Evolutionary conservation across 805 yeast species (phyloP).

Genomic region (Spathaspora gorwiae): DNA sequence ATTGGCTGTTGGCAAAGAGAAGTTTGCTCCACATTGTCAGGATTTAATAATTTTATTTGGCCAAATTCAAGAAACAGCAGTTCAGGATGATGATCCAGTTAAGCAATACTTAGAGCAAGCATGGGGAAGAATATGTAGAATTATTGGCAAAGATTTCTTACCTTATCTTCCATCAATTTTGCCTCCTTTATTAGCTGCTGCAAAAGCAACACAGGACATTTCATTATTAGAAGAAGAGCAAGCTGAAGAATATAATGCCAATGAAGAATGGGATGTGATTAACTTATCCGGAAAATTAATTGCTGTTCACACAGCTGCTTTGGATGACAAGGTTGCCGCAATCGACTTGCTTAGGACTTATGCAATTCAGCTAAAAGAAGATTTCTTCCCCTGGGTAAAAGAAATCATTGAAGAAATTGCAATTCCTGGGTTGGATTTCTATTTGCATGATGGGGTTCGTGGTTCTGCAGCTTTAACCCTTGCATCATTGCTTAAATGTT

Average conservation of each 20-base stretch:
- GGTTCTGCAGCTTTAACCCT: slow-evolving; percentile 83
- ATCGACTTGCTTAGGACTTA: slow-evolving; percentile 82
- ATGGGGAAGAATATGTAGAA: slow-evolving; percentile 90
- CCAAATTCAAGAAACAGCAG: slow-evolving; percentile 56
- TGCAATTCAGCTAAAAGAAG: slow-evolving; percentile 77
- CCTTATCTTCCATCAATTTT: slow-evolving; percentile 80
- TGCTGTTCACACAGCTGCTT: slow-evolving; percentile 90
- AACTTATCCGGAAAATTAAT: slow-evolving; percentile 87
- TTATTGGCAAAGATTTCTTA: slow-evolving; percentile 78
- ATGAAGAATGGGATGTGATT: slow-evolving; percentile 94
- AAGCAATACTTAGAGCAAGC: slow-evolving; percentile 85
- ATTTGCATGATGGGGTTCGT: slow-evolving; percentile 90
- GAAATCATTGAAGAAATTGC: slow-evolving; percentile 76
- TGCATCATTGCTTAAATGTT: slow-evolving; percentile 68
- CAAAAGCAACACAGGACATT: slow-evolving; percentile 85
- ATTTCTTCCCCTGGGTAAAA: slow-evolving; percentile 76
- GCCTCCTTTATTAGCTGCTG: slow-evolving; percentile 84
- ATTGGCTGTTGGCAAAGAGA: slow-evolving; percentile 89
- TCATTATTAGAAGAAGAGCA: slow-evolving; percentile 88
- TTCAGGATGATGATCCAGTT: slow-evolving; percentile 80
- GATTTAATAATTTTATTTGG: slow-evolving; percentile 71
- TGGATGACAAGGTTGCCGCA: slow-evolving; percentile 91
- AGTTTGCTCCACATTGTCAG: slow-evolving; percentile 69
- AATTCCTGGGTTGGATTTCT: slow-evolving; percentile 85
- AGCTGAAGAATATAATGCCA: slow-evolving; percentile 69